These are phyloP conservation scores for Piper betle DNA, from an alignment of 164 flowering plant species.

Conservation along the genomic window DNA sequence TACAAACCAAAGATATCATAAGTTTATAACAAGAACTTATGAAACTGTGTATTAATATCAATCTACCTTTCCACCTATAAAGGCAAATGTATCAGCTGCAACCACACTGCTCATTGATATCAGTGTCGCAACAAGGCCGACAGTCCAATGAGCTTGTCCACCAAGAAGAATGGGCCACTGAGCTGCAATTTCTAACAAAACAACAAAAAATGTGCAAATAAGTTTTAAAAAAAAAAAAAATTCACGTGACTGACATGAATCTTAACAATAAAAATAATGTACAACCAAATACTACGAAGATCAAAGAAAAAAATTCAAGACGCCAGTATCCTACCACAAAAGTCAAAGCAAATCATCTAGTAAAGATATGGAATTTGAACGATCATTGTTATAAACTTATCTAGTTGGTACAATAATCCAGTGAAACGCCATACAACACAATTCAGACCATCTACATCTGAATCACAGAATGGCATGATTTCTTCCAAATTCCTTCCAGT, in stretches of 20 bases:
- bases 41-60: not conserved
- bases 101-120: slow-evolving; percentile 79
- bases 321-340: too few species aligned
- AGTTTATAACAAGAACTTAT: not conserved
- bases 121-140: slow-evolving; percentile 89
- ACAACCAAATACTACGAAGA: too few species aligned
- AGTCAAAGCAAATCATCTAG: too few species aligned
- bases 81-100: slow-evolving; percentile 95
- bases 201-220: too few species aligned
- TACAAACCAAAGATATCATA: not conserved
- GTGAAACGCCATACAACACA: too few species aligned
- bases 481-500: too few species aligned
- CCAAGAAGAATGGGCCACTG: slow-evolving; percentile 88
- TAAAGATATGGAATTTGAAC: too few species aligned
- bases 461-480: too few species aligned
- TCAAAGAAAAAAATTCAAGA: too few species aligned
- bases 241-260: not conserved
- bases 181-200: slow-evolving; percentile 43
- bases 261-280: not conserved
- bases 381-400: too few species aligned
- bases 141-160: slow-evolving; percentile 92
- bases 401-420: too few species aligned
- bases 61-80: slow-evolving; percentile 81
- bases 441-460: too few species aligned
- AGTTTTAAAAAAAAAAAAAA: not conserved